These are phyloP conservation scores for Solanum hybrid DNA, from an alignment of 305 asterid species.

Conservation along the genomic window DNA sequence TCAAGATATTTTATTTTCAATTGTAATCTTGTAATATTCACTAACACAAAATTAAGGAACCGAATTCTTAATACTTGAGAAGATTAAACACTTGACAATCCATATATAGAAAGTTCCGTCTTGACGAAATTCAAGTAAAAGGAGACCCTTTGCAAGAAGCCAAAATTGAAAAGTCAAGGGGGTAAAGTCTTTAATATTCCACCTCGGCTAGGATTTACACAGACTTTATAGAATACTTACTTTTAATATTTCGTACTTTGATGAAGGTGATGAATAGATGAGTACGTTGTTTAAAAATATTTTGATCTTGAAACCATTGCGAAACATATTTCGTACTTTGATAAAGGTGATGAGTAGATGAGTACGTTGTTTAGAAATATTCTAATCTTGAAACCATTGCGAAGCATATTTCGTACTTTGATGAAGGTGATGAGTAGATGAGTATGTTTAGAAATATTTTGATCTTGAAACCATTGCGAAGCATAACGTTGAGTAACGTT, in stretches of 20 bases:
- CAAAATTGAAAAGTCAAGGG: neutral
- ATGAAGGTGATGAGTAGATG: neutral
- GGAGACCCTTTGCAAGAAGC: neutral
- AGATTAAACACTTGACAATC: neutral
- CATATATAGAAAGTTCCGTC: neutral
- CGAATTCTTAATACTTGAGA: neutral
- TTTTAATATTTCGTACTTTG: too few species aligned
- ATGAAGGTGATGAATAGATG: too few species aligned
- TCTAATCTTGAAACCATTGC: too few species aligned
- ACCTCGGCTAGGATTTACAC: neutral
- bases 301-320: neutral
- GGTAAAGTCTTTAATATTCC: neutral
- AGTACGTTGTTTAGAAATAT: too few species aligned
- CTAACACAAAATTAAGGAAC: neutral
- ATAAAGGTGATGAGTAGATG: too few species aligned
- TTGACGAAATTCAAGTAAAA: neutral
- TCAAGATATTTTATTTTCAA: too few species aligned
- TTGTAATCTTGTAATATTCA: neutral
- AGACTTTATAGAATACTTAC: neutral
- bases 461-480: neutral
- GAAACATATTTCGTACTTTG: too few species aligned
- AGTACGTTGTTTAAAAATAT: neutral
- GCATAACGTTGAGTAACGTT: neutral
- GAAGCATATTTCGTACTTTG: too few species aligned
- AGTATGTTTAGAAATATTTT: neutral